phyloP scores from a whole-genome alignment of 192 early-diverging fungal genomes.

The Coemansia sp. region DNA sequence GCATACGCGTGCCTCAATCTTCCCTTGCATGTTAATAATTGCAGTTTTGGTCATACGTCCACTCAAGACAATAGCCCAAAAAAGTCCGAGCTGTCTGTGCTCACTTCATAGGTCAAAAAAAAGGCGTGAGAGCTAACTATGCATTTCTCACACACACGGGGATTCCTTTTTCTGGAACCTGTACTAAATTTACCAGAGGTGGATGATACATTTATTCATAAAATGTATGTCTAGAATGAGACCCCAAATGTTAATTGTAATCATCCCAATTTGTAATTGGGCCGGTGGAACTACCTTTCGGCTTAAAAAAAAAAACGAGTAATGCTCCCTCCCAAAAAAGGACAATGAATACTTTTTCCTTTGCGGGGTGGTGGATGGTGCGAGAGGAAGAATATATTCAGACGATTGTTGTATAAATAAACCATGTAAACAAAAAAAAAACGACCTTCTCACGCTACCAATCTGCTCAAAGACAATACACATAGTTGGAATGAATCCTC shows the following conservation, averaged over 20 bases:
- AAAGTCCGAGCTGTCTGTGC: slow-evolving; percentile 8
- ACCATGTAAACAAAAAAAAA: not conserved
- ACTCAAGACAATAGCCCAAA: not conserved
- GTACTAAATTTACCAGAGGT: not conserved
- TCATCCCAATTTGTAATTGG: slow-evolving; percentile 7
- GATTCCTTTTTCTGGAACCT: not conserved
- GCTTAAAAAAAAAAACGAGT: not conserved
- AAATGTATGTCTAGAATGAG: not conserved
- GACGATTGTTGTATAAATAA: not conserved
- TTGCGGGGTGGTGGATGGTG: not conserved
- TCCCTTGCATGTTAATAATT: slow-evolving; percentile 5
- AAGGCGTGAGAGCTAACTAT: not conserved
- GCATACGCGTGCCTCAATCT: slow-evolving; percentile 6
- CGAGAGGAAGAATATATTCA: not conserved
- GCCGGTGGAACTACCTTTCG: not conserved
- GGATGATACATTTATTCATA: slow-evolving; percentile 1
- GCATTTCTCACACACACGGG: not conserved
- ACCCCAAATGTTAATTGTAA: not conserved
- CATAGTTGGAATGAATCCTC: not conserved
- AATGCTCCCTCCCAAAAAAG: not conserved
- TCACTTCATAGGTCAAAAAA: not conserved
- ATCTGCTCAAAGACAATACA: not conserved
- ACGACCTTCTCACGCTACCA: not conserved
- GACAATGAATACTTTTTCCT: not conserved
- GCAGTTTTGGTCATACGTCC: slow-evolving; percentile 1